phyloP scores from a whole-genome alignment of 495 filamentous ascomycete genomes.

The Penicillium subrubescens region DNA sequence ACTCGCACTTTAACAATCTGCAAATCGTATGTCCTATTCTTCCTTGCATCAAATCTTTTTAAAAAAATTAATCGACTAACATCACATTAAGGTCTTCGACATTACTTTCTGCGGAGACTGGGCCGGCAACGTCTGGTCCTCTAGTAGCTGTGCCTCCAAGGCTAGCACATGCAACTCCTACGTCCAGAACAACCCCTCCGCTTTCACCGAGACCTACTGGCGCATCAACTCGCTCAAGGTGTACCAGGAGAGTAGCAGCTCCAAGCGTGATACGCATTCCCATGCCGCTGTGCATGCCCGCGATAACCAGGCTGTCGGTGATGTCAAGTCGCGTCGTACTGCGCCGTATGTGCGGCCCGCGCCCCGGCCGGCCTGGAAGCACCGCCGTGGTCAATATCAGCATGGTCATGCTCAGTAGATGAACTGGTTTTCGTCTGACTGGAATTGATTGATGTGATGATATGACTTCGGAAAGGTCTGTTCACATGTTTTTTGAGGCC shows the following conservation, averaged over 20 bases:
- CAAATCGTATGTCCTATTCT: slow-evolving; percentile 55
- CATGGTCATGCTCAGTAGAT: slow-evolving; percentile 6
- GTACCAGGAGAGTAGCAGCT: slow-evolving; percentile 43
- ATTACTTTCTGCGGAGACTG: slow-evolving; percentile 70
- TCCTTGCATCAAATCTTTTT: background rate
- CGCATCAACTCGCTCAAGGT: slow-evolving; percentile 65
- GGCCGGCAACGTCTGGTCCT: slow-evolving; percentile 53
- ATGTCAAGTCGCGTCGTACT: slow-evolving; percentile 2
- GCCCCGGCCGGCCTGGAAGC: slow-evolving; percentile 12
- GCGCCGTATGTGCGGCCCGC: slow-evolving; percentile 7
- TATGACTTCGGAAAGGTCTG: too few species aligned
- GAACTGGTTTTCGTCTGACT: background rate
- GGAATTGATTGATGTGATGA: too few species aligned
- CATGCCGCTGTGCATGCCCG: slow-evolving; percentile 6
- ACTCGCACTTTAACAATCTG: slow-evolving; percentile 60
- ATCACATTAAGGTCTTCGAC: slow-evolving; percentile 53
- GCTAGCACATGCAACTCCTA: slow-evolving; percentile 59
- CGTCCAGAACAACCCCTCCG: slow-evolving; percentile 62
- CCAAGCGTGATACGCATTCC: slow-evolving; percentile 8
- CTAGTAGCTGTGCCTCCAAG: slow-evolving; percentile 31
- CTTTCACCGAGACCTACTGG: slow-evolving; percentile 68
- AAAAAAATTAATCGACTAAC: background rate
- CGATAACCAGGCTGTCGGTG: slow-evolving; percentile 2
- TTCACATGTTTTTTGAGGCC: background rate
- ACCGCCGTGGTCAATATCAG: slow-evolving; percentile 15